phyloP scores from a whole-genome alignment of 2,329 filamentous ascomycete genomes.

The Curvularia eragrostidis region DNA sequence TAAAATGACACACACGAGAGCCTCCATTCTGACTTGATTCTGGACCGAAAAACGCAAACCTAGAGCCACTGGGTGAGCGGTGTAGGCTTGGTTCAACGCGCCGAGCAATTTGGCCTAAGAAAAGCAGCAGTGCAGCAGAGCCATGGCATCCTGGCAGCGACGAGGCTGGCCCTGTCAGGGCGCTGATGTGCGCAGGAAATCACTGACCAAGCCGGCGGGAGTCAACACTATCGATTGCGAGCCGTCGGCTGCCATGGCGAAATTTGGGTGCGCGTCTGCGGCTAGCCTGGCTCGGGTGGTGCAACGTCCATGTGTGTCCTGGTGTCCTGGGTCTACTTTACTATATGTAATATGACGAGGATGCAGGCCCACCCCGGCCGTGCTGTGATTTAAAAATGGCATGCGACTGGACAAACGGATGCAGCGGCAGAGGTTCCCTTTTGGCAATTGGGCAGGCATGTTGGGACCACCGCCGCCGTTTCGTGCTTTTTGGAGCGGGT shows the following conservation, averaged over 20 bases:
- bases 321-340: too few species aligned
- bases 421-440: constrained; percentile 1
- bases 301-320: constrained; percentile 10
- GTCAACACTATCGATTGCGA: constrained; percentile 30
- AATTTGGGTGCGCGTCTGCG: constrained; percentile 3
- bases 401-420: constrained; percentile 10
- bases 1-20: constrained; percentile 9
- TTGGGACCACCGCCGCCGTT: constrained; percentile 20
- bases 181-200: constrained; percentile 7
- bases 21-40: background rate
- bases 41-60: background rate
- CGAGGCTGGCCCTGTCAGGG: constrained; percentile 5
- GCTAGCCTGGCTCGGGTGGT: constrained; percentile 12
- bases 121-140: background rate
- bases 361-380: constrained; percentile 21
- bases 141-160: too few species aligned
- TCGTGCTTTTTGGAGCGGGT: constrained; percentile 23
- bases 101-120: background rate
- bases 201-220: constrained; percentile 11
- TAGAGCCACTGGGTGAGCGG: background rate
- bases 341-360: constrained; percentile 18
- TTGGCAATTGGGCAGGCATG: constrained; percentile 11
- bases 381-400: constrained; percentile 18
- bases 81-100: background rate
- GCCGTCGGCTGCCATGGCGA: constrained; percentile 19